Conservation (phyloP, 208 protist species). For the Crithidia thermophila region DNA sequence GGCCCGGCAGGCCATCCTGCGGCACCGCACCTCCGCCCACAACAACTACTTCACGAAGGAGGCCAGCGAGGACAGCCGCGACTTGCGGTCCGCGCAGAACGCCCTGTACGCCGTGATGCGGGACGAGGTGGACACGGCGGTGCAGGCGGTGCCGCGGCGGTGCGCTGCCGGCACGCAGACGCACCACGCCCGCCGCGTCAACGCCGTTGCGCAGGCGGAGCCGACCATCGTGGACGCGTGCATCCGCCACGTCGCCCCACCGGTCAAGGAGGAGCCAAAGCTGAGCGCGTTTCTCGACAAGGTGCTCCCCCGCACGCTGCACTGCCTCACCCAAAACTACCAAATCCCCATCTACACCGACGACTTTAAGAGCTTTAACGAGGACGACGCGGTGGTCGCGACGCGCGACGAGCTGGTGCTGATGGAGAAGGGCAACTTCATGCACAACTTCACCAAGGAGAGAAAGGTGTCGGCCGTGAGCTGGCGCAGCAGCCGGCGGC, state of each 20-base stretch:
- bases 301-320: constrained; percentile 80
- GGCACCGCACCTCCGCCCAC: constrained; percentile 50
- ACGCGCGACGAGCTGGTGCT: constrained; percentile 79
- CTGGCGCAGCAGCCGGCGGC: constrained; percentile 72
- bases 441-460: constrained; percentile 81
- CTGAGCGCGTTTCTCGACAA: constrained; percentile 75
- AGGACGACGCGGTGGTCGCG: constrained; percentile 89
- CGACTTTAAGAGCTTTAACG: constrained; percentile 82
- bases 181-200: constrained; percentile 74
- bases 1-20: constrained; percentile 58
- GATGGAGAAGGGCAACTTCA: constrained; percentile 88
- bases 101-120: constrained; percentile 66
- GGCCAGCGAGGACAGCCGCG: constrained; percentile 87
- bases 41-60: constrained; percentile 80
- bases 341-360: constrained; percentile 89
- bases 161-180: constrained; percentile 60
- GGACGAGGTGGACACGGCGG: constrained; percentile 74
- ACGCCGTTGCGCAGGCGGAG: constrained; percentile 80
- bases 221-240: constrained; percentile 83
- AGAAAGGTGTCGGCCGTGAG: constrained; percentile 73
- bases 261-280: constrained; percentile 55
- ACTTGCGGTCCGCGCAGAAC: constrained; percentile 69
- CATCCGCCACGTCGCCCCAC: constrained; percentile 58
- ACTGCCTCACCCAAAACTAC: constrained; percentile 85
- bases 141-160: constrained; percentile 71